Conservation (phyloP, 306 rosid genomes). For the Mimosa pudica region DNA sequence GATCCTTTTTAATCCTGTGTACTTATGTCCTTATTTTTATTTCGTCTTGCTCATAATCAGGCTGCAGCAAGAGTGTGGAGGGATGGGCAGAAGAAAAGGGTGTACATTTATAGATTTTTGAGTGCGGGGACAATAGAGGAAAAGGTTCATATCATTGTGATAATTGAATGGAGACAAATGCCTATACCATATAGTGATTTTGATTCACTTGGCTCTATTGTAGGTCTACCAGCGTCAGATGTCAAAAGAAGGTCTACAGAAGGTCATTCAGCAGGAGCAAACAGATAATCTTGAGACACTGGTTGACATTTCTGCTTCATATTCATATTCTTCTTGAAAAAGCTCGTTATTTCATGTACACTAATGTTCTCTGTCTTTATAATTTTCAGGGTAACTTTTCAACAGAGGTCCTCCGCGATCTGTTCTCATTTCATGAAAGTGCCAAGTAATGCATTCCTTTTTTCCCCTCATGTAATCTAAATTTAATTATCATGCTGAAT, state of each 20-base stretch:
- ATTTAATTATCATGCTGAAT: conserved; percentile 8
- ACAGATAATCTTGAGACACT: conserved; percentile 56
- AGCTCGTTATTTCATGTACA: conserved; percentile 32
- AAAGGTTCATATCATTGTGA: conserved; percentile 62
- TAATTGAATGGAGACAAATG: conserved; percentile 28
- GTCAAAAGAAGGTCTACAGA: conserved; percentile 98
- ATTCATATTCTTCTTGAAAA: conserved; percentile 29
- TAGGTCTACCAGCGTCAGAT: conserved; percentile 98
- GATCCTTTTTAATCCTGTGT: background rate
- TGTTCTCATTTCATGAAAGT: conserved; percentile 78
- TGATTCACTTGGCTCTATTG: conserved; percentile 29
- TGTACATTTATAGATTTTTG: conserved; percentile 85
- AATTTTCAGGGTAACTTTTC: conserved; percentile 72
- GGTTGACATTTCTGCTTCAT: conserved; percentile 49
- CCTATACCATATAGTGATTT: conserved; percentile 11
- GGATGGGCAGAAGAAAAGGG: conserved; percentile 99
- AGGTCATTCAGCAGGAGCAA: conserved; percentile 90
- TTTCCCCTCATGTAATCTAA: conserved; percentile 18
- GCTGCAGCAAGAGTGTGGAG: conserved; percentile 99
- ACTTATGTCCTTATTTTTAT: conserved; percentile 24
- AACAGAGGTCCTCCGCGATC: conserved; percentile 87
- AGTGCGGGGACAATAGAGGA: conserved; percentile 95
- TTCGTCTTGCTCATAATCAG: conserved; percentile 46
- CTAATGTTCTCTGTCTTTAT: conserved; percentile 21
- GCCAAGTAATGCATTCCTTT: conserved; percentile 54